Evolutionary conservation across 129 eudicot species (phyloP), one percentile per base, ranked within the genome.

Genomic region (Deinandra increscens): DNA sequence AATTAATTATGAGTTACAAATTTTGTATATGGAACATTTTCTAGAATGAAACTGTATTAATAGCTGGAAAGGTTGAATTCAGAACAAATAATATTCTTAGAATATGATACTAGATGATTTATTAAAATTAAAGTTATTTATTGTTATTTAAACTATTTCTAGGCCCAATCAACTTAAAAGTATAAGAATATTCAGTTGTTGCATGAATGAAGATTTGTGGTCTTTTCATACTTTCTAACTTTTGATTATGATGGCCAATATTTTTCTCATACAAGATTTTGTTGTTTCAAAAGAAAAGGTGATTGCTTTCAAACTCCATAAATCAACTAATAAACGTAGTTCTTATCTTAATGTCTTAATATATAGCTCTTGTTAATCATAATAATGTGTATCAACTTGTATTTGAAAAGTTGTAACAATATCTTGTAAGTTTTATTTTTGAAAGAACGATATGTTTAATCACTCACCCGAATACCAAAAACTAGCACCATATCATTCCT

Each of bases 241-340:
- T 79, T 62, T 59, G 60, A 73, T 79, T 73, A 73, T 79, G 83
- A 73, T 79, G 79, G 75, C 83, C 79, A 73, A 72, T 74, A 69
- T 79, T 79, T 79, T 54, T 79, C n/a, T 79, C 82, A 72, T 44
- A 79, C 69, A 45, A 79, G 75, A 79, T 79, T 66, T 79, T 73
- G 74, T 41, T 62, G 74, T 41, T 62, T 60, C 48, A 46, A 79
- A 66, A 68, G 20, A 17, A 76, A 33, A 46, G 17, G 60, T 75
- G 45, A 36, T 33, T 60, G 64, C 70, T 68, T 69, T 37, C 36
- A 68, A 59, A 46, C 53, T 6, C 43, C 23, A 34, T 45, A 58
- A 9, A 50, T 22, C 33, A 62, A 33, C 13, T 5, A 22, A 26
- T 26, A n/a, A n/a, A n/a, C n/a, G n/a, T n/a, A n/a, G n/a, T n/a